These are phyloP conservation scores for Gossypium mustelinum DNA, from an alignment of 345 rosid species.

Conservation along the genomic window DNA sequence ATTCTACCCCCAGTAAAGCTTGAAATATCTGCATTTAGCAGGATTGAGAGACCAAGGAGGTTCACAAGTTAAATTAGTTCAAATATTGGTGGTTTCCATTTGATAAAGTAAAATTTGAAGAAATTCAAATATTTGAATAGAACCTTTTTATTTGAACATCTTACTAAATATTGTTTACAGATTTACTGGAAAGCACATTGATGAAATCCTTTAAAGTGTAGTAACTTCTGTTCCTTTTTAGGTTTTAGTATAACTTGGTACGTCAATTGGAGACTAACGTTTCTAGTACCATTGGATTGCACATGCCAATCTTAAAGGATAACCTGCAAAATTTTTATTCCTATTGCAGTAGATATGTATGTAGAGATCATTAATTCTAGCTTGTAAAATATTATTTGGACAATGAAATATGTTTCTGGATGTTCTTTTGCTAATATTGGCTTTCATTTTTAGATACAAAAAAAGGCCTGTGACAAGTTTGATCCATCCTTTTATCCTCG, in stretches of 20 bases:
- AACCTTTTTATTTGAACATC: neutral
- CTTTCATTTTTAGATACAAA: constrained; percentile 56
- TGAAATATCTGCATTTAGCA: neutral
- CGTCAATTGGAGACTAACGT: neutral
- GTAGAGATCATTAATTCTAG: neutral
- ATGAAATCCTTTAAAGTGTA: neutral
- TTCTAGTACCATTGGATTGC: neutral
- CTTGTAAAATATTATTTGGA: neutral
- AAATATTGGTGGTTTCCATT: neutral
- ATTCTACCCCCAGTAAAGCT: neutral
- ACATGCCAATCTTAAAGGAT: neutral
- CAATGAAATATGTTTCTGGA: neutral
- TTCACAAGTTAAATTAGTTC: neutral
- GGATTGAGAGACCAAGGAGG: neutral
- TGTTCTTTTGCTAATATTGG: neutral
- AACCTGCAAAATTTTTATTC: neutral
- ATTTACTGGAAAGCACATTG: neutral
- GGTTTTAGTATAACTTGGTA: neutral
- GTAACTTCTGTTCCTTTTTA: neutral
- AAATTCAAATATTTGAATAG: neutral
- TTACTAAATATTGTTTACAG: neutral
- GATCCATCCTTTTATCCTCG: constrained; percentile 84
- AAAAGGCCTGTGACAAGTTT: constrained; percentile 78
- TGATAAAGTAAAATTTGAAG: neutral
- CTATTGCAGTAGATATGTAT: too few species aligned